phyloP scores from a whole-genome alignment of 345 rosid genomes.

The Geranium brycei region DNA sequence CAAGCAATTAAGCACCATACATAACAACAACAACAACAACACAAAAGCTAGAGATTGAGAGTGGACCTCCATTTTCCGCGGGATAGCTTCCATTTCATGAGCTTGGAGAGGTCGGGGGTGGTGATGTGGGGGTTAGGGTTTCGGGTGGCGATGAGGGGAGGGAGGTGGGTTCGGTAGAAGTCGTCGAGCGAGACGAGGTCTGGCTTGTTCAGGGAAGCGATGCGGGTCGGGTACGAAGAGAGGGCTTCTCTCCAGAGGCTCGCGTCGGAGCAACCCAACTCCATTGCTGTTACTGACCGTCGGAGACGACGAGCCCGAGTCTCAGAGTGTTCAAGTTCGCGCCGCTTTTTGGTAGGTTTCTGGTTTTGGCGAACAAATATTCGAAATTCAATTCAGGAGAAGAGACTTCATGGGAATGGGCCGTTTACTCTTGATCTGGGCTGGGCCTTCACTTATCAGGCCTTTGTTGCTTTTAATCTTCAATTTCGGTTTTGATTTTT shows the following conservation, averaged over 20 bases:
- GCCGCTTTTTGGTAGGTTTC: too few species aligned
- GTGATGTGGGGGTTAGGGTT: slow-evolving; percentile 73
- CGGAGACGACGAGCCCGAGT: too few species aligned
- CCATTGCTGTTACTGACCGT: slow-evolving; percentile 16
- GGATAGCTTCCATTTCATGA: slow-evolving; percentile 88
- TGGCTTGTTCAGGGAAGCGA: slow-evolving; percentile 56
- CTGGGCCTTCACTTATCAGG: too few species aligned
- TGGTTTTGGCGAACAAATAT: too few species aligned
- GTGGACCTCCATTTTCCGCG: slow-evolving; percentile 79
- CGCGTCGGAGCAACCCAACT: slow-evolving; percentile 37
- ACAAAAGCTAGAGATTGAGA: neutral
- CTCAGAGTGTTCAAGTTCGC: too few species aligned
- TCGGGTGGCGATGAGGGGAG: slow-evolving; percentile 45
- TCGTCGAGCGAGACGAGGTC: slow-evolving; percentile 58
- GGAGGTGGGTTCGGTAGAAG: slow-evolving; percentile 55
- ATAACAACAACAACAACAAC: neutral
- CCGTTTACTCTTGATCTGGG: too few species aligned
- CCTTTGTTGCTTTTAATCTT: too few species aligned
- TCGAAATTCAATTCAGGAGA: too few species aligned
- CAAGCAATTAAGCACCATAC: too few species aligned
- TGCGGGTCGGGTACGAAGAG: slow-evolving; percentile 37
- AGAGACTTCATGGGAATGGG: too few species aligned
- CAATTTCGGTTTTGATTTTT: too few species aligned
- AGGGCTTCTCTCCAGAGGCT: slow-evolving; percentile 47
- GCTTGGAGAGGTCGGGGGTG: slow-evolving; percentile 62